Base-by-base conservation (phyloP, 345 rosid species). In the Populus tremula region DNA sequence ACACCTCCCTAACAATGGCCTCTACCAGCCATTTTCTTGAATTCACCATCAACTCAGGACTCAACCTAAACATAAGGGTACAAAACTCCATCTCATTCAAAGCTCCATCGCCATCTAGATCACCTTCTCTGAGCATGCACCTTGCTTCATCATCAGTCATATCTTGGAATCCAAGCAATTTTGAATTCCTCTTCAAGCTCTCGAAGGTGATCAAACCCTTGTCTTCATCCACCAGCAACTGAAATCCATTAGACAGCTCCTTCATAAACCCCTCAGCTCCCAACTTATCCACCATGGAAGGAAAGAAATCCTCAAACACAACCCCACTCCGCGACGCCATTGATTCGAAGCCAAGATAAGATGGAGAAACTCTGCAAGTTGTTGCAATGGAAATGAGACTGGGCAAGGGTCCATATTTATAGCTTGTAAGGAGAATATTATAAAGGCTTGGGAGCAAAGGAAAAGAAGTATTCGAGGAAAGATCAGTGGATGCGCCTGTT, bases 41-140 rank as follows among this genome's bases (percentile, higher is more conserved):
- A 49, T 62, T 61, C 23, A 47, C 80, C 91, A 88, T 88, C 81
- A 88, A 76, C 0, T 64, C 88, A 69, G 93, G 93, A 53, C 93
- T 90, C 59, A 90, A 56, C 84, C 93, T 87, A 70, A 86, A 88
- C 93, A 90, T 90, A 18, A 90, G 79, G 47, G 88, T 85, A 50
- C 89, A 90, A 56, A 90, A 90, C 78, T 90, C 91, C 87, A 82
- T 81, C 69, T 84, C 86, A 67, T 81, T 80, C 79, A 88, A 13
- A 17, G 83, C 87, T 0, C 91, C 91, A 72, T 90, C 93, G 0
- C 91, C 93, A 65, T 90, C 87, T 14, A 86, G 61, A 65, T 90
- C 91, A 8, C 90, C 93, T 84, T 88, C 91, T 41, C 80, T 78
- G 31, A 90, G 45, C 93, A 90, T 90, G 47, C 81, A 79, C 78